phyloP scores from a whole-genome alignment of 371 early-diverging fungal genomes.

The Apophysomyces trapeziformis region DNA sequence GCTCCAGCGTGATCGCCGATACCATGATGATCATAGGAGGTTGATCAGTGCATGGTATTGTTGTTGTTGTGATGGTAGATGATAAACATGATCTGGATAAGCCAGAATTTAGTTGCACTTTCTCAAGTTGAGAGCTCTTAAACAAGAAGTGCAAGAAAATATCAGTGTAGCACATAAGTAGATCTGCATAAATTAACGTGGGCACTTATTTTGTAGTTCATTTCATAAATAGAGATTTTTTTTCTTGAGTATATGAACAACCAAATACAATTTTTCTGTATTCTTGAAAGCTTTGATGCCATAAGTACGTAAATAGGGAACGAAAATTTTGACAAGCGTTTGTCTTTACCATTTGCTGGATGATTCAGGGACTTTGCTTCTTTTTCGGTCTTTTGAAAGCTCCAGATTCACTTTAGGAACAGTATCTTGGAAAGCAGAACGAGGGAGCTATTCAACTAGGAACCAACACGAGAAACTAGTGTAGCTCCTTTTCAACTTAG shows the following conservation, averaged over 20 bases:
- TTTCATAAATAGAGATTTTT: too few species aligned
- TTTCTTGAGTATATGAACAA: too few species aligned
- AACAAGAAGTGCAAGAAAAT: not conserved
- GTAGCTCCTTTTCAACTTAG: not conserved
- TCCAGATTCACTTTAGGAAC: not conserved
- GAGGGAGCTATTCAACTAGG: slow-evolving; percentile 8
- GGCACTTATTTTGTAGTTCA: too few species aligned
- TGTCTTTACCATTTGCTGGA: not conserved
- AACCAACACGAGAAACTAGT: not conserved
- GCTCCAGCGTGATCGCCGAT: not conserved
- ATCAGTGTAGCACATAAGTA: too few species aligned
- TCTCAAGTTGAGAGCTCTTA: not conserved
- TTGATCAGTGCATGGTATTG: slow-evolving; percentile 5
- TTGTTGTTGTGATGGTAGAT: too few species aligned
- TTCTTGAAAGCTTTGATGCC: not conserved
- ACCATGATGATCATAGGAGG: not conserved
- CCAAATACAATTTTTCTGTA: not conserved
- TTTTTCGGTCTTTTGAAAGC: not conserved
- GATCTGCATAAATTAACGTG: too few species aligned
- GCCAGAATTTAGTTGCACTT: not conserved
- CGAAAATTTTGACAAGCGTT: not conserved
- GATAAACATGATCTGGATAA: too few species aligned
- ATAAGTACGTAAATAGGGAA: not conserved
- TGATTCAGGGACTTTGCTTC: not conserved
- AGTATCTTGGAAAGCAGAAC: not conserved